Evolutionary conservation across 139 green algal species (phyloP).

Genomic region (Zygnema cylindricum): DNA sequence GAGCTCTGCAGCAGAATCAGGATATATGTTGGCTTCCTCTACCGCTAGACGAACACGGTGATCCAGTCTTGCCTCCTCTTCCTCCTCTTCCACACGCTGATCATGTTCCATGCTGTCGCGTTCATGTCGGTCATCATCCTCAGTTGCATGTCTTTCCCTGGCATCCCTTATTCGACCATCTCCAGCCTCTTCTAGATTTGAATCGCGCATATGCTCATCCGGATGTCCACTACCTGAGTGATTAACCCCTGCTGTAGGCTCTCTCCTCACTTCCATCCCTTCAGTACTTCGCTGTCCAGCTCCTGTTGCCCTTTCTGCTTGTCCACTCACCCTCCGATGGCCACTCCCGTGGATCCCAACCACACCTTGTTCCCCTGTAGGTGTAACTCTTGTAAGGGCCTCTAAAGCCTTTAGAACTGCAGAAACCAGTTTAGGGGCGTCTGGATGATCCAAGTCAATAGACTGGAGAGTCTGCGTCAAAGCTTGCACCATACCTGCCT

Average conservation of each 20-base stretch:
- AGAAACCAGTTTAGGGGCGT: slow-evolving; percentile 69
- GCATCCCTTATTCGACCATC: not conserved
- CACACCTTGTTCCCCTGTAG: not conserved
- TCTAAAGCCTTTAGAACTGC: slow-evolving; percentile 84
- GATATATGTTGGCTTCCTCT: not conserved
- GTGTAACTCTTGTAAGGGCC: slow-evolving; percentile 75
- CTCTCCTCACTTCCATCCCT: slow-evolving; percentile 12
- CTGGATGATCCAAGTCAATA: slow-evolving; percentile 75
- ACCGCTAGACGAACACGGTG: not conserved
- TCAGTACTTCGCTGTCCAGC: slow-evolving; percentile 17
- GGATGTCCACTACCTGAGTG: not conserved
- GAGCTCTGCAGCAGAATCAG: not conserved
- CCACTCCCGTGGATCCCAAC: not conserved
- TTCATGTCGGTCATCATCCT: not conserved
- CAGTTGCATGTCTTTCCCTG: not conserved
- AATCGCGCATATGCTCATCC: not conserved
- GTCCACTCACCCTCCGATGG: slow-evolving; percentile 5
- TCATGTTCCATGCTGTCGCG: slow-evolving; percentile 27
- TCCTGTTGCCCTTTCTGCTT: slow-evolving; percentile 1
- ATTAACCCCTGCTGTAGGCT: not conserved
- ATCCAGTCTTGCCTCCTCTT: not conserved
- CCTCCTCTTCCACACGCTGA: not conserved
- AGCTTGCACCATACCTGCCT: slow-evolving; percentile 74
- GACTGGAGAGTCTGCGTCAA: slow-evolving; percentile 69
- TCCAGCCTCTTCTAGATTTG: not conserved